Evolutionary conservation across 139 green algal genomes (phyloP), one percentile per base, ranked within the genome.

Genomic region (Haematococcus sp.): DNA sequence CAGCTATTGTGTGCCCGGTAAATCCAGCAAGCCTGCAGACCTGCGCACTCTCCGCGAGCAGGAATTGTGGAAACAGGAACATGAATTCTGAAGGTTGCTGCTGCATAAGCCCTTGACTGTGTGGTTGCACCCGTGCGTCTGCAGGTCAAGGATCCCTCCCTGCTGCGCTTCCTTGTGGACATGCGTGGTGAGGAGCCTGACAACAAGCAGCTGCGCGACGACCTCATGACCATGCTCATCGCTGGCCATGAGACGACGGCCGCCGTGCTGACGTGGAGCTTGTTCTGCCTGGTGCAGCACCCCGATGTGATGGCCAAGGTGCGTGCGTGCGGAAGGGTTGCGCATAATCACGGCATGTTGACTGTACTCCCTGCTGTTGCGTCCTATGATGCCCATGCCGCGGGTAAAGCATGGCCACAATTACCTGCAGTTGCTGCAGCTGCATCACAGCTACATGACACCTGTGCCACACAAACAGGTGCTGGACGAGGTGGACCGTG

Each of bases 141-240:
- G n/a, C 86, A 95, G 83, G 90, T 97, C 49, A 89, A 85, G 58
- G 96, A 99, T 80, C 91, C 96, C 31, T 92, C 76, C 4, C 83
- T 99, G 69, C 88, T 99, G 75, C 70, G 95, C 23, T 99, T 99
- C 84, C 83, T 99, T 68, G 93, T 99, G 63, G 96, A 99, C 84
- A 91, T 98, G 86, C 82, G 96, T 15, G 96, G 93, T 13, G 96
- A 94, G 63, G 93, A 99, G 83, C 71, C 84, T 22, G 87, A 83
- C 11, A 87, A 89, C 81, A 91, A 90, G 84, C 94, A 97, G 91
- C 84, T 99, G 73, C 74, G 96, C 0, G 96, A 99, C 73, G 96
- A 99, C 84, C 86, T 99, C 25, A 98, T 99, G 96, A 89, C 84
- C 54, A 89, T 89, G 84, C 17, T 91, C 35, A 88, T 92, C 64